phyloP scores from a whole-genome alignment of 257 asterid species.

The Ajuga chamaepitys region DNA sequence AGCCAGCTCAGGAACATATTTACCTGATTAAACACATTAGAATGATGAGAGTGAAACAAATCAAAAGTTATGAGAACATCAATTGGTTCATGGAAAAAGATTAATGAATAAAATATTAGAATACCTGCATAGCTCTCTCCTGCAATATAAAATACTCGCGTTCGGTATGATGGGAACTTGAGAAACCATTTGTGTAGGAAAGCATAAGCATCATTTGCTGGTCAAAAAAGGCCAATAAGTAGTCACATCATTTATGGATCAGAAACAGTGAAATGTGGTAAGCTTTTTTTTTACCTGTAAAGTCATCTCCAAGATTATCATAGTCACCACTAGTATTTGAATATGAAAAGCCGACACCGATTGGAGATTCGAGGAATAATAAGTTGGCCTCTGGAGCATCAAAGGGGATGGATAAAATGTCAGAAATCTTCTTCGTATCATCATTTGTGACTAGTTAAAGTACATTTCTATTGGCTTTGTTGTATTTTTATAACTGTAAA shows the following conservation, averaged over 20 bases:
- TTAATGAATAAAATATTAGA: not conserved
- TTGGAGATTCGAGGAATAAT: slow-evolving; percentile 83
- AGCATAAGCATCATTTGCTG: slow-evolving; percentile 80
- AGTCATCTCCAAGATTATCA: slow-evolving; percentile 68
- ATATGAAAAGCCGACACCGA: slow-evolving; percentile 91
- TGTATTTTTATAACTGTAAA: not conserved
- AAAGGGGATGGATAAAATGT: slow-evolving; percentile 6
- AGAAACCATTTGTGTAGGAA: slow-evolving; percentile 78
- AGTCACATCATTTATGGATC: not conserved
- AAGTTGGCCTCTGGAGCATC: slow-evolving; percentile 77
- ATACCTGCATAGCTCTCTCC: slow-evolving; percentile 96
- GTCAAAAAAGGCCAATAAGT: slow-evolving; percentile 5
- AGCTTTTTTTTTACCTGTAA: slow-evolving; percentile 62
- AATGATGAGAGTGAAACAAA: not conserved
- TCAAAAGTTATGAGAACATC: not conserved
- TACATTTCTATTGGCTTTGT: not conserved
- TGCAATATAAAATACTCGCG: slow-evolving; percentile 51
- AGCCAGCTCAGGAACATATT: slow-evolving; percentile 85
- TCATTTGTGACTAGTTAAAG: too few relatives aligned
- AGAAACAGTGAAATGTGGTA: slow-evolving; percentile 1
- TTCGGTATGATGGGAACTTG: slow-evolving; percentile 74
- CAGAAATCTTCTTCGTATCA: not conserved
- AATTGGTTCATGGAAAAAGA: not conserved
- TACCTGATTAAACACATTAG: slow-evolving; percentile 33
- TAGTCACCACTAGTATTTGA: slow-evolving; percentile 65